phyloP scores from a whole-genome alignment of 1,284 basidiomycete genomes.

The Austroboletus niveus region DNA sequence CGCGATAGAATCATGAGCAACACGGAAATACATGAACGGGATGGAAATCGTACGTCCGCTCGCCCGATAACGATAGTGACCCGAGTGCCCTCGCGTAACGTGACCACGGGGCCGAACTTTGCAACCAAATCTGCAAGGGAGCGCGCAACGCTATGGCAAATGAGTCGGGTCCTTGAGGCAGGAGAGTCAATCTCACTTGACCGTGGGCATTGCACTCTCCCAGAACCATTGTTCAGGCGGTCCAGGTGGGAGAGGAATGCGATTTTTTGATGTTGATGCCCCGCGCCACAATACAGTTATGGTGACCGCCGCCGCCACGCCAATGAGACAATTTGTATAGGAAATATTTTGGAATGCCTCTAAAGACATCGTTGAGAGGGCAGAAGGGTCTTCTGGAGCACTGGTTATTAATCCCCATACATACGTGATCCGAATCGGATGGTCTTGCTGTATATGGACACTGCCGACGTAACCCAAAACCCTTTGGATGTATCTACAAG shows the following conservation, averaged over 20 bases:
- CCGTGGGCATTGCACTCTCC: conserved; percentile 20
- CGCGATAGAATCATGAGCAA: too few species aligned
- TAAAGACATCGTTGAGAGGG: background rate
- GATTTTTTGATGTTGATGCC: background rate
- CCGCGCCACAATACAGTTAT: background rate
- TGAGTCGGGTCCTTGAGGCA: background rate
- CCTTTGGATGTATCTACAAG: too few species aligned
- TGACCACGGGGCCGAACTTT: conserved; percentile 35
- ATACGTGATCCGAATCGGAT: too few species aligned
- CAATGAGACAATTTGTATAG: background rate
- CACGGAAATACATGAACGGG: too few species aligned
- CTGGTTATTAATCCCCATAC: too few species aligned
- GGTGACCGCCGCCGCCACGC: background rate
- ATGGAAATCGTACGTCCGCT: conserved; percentile 26
- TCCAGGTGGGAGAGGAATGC: conserved; percentile 25
- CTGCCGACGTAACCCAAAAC: too few species aligned
- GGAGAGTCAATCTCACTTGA: conserved; percentile 12
- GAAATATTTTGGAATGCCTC: background rate
- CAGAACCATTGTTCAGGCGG: conserved; percentile 28
- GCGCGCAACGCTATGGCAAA: conserved; percentile 11
- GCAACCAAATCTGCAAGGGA: conserved; percentile 25
- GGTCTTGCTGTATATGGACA: too few species aligned
- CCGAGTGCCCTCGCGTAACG: conserved; percentile 26
- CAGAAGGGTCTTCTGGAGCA: too few species aligned
- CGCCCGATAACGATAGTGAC: conserved; percentile 31